Conservation (phyloP, 495 filamentous ascomycete species). For the Talaromyces nanjingensis region DNA sequence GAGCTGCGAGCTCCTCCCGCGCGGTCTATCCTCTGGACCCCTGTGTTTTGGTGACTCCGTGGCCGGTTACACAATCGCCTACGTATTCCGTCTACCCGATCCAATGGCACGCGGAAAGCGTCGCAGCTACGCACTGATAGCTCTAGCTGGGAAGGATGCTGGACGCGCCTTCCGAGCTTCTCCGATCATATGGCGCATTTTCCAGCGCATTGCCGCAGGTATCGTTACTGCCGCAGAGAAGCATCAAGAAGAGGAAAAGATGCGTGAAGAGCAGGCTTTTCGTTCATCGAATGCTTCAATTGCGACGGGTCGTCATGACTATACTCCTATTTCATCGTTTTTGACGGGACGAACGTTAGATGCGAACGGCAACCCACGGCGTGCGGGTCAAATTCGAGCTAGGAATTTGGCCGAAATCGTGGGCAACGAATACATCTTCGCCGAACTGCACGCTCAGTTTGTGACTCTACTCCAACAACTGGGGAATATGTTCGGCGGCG, state of each 20-base stretch:
- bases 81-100: conserved; percentile 84
- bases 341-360: conserved; percentile 54
- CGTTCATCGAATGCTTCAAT: conserved; percentile 19
- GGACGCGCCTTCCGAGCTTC: conserved; percentile 69
- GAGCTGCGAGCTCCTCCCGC: conserved; percentile 77
- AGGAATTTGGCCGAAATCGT: conserved; percentile 80
- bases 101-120: conserved; percentile 79
- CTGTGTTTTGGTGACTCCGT: conserved; percentile 80
- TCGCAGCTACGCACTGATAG: conserved; percentile 81
- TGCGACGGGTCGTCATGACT: conserved; percentile 24
- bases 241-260: conserved; percentile 41
- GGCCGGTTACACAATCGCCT: conserved; percentile 85
- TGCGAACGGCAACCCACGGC: conserved; percentile 46
- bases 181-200: conserved; percentile 64
- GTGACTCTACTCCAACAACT: conserved; percentile 65
- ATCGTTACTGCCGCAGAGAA: conserved; percentile 61
- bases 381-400: conserved; percentile 52
- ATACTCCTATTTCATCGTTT: conserved; percentile 57
- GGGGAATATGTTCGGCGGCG: conserved; percentile 42
- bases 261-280: conserved; percentile 29
- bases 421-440: conserved; percentile 80
- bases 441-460: conserved; percentile 77
- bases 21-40: conserved; percentile 65
- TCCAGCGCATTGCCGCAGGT: conserved; percentile 67
- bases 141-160: conserved; percentile 65